phyloP scores from a whole-genome alignment of 768 basidiomycete species.

The Macrolepiota dolichaula region DNA sequence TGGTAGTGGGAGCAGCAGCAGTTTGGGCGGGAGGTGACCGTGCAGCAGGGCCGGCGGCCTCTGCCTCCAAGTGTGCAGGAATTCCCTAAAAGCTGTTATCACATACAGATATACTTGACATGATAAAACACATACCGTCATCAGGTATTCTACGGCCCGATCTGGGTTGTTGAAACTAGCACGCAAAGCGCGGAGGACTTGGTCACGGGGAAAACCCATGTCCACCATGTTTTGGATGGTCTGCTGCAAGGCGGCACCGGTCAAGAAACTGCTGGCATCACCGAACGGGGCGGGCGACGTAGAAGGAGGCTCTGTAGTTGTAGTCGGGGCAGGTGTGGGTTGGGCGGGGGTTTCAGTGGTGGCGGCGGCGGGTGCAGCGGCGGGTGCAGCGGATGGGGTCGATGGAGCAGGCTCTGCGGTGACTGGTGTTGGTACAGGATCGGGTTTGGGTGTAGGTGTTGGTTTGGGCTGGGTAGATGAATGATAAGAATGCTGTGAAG shows the following conservation, averaged over 20 bases:
- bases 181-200: conserved; percentile 80
- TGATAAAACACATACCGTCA: conserved; percentile 59
- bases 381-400: conserved; percentile 29
- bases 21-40: conserved; percentile 27
- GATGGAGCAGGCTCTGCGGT: not conserved
- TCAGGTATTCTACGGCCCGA: conserved; percentile 95
- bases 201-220: conserved; percentile 91
- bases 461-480: conserved; percentile 53
- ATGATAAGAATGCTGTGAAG: conserved; percentile 1
- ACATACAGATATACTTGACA: conserved; percentile 7
- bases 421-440: conserved; percentile 23
- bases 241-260: conserved; percentile 70
- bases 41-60: conserved; percentile 31
- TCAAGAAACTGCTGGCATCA: conserved; percentile 61
- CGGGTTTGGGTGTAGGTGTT: conserved; percentile 24
- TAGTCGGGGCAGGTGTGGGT: conserved; percentile 23
- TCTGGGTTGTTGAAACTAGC: conserved; percentile 98
- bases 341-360: conserved; percentile 28
- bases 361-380: conserved; percentile 18
- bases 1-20: conserved; percentile 22
- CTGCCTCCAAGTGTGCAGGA: conserved; percentile 62
- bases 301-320: conserved; percentile 29
- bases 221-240: conserved; percentile 83
- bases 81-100: conserved; percentile 58
- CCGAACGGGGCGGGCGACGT: conserved; percentile 35